A percentile compares a stretch with the other conserved stretches of the same genome.
These are phyloP conservation scores for Phaeotremella fagi DNA, from an alignment of 768 basidiomycete species.

Conservation along the genomic window DNA sequence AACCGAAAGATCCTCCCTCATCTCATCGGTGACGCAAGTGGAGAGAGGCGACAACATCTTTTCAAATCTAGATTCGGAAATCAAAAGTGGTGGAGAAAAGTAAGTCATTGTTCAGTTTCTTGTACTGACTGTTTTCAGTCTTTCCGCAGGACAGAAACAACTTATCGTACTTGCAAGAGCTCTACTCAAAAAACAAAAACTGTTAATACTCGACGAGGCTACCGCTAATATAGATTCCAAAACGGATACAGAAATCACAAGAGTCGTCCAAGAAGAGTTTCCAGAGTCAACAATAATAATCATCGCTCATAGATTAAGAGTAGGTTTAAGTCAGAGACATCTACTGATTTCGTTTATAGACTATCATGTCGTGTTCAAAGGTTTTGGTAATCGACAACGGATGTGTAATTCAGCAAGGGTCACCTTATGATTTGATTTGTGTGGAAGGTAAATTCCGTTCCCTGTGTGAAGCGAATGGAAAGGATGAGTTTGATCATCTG, in stretches of 20 bases:
- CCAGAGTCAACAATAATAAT: slow-evolving; percentile 35
- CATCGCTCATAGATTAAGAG: slow-evolving; percentile 42
- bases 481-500: slow-evolving; percentile 31
- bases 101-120: slow-evolving; percentile 8
- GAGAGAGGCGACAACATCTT: slow-evolving; percentile 28
- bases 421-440: slow-evolving; percentile 26
- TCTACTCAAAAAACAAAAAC: slow-evolving; percentile 32
- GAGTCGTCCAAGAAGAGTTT: slow-evolving; percentile 37
- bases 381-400: slow-evolving; percentile 44
- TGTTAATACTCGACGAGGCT: slow-evolving; percentile 42
- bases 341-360: slow-evolving; percentile 11
- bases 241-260: slow-evolving; percentile 37
- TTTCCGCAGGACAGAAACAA: slow-evolving; percentile 44
- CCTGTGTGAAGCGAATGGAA: slow-evolving; percentile 31
- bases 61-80: slow-evolving; percentile 34
- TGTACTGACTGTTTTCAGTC: slow-evolving; percentile 10
- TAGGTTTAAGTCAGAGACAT: slow-evolving; percentile 1
- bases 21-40: slow-evolving; percentile 13
- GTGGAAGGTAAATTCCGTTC: slow-evolving; percentile 29
- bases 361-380: slow-evolving; percentile 42
- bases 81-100: slow-evolving; percentile 40
- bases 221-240: slow-evolving; percentile 43
- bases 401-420: slow-evolving; percentile 30
- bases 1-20: not conserved
- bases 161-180: slow-evolving; percentile 42